Percentiles rank a stretch among this genome's conserved stretches.
Evolutionary conservation across 352 stramenopile species (phyloP).

Genomic region (Peronosclerospora sorghi): DNA sequence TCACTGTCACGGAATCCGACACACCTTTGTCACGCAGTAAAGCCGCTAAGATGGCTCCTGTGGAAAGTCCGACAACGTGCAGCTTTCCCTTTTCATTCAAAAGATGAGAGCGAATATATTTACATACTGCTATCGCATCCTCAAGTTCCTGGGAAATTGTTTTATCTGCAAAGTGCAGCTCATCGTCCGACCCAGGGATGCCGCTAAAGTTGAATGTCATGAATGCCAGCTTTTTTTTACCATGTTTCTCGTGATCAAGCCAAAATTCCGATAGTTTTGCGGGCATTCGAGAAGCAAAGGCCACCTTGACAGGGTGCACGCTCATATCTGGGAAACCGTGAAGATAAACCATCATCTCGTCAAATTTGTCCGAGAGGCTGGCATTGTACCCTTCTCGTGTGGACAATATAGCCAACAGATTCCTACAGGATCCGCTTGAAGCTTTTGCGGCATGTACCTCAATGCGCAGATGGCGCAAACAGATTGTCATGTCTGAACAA

Average conservation of each 20-base stretch:
- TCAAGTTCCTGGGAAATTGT: constrained; percentile 43
- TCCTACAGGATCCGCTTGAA: constrained; percentile 6
- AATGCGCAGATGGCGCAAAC: constrained; percentile 9
- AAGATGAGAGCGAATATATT: constrained; percentile 26
- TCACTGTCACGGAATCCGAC: constrained; percentile 38
- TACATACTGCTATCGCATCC: constrained; percentile 39
- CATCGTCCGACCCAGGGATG: constrained; percentile 43
- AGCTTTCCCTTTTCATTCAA: constrained; percentile 22
- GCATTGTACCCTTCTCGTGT: constrained; percentile 4
- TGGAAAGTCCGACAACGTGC: constrained; percentile 59
- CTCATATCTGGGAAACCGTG: constrained; percentile 67
- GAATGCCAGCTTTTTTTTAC: constrained; percentile 18
- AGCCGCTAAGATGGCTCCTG: constrained; percentile 54
- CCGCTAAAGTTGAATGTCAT: constrained; percentile 64
- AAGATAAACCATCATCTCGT: constrained; percentile 53
- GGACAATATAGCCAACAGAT: constrained; percentile 14
- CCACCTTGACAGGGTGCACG: constrained; percentile 40
- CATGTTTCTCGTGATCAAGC: constrained; percentile 16
- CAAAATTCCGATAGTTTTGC: constrained; percentile 47
- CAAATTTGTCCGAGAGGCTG: constrained; percentile 12
- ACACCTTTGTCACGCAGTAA: constrained; percentile 34
- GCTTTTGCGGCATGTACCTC: constrained; percentile 9
- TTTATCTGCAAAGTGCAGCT: constrained; percentile 37
- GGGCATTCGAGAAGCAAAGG: constrained; percentile 45
- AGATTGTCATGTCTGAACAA: constrained; percentile 11